phyloP scores from a whole-genome alignment of 2,329 filamentous ascomycete genomes.

The Aspergillus sp. region DNA sequence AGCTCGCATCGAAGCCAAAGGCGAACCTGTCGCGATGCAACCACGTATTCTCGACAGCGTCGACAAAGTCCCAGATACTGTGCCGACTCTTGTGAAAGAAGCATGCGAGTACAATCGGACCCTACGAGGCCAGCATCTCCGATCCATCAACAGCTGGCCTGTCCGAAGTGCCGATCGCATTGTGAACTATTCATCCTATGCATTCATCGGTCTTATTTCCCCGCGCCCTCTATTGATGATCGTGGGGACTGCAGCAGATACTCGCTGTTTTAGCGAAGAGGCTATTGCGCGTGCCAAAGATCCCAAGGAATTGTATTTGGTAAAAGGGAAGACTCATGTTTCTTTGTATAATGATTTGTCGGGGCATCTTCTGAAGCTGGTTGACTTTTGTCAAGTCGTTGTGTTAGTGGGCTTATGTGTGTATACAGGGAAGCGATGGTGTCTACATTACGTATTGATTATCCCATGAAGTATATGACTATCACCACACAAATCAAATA shows the following conservation, averaged over 20 bases:
- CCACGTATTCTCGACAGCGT: constrained; percentile 3
- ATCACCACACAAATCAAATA: too few species aligned
- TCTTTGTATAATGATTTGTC: constrained; percentile 18
- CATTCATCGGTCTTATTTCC: constrained; percentile 15
- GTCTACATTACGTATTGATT: too few species aligned
- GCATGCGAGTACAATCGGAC: constrained; percentile 15
- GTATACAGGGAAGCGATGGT: background rate
- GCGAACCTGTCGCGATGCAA: background rate
- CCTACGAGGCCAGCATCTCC: constrained; percentile 8
- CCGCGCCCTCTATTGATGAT: constrained; percentile 23
- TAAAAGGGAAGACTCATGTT: constrained; percentile 17
- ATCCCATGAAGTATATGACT: too few species aligned
- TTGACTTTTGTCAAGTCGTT: background rate
- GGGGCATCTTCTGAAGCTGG: background rate
- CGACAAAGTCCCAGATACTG: constrained; percentile 4
- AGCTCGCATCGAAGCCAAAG: constrained; percentile 6
- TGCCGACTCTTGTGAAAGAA: constrained; percentile 12
- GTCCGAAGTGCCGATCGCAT: constrained; percentile 16
- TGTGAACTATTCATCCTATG: constrained; percentile 14
- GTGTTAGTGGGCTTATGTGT: background rate
- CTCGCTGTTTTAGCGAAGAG: constrained; percentile 16
- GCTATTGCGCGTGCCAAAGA: constrained; percentile 17
- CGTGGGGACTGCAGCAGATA: constrained; percentile 15
- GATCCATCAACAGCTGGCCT: constrained; percentile 7
- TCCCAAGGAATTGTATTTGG: constrained; percentile 20